These are phyloP conservation scores for Styphnolobium japonicum DNA, from an alignment of 306 rosid species.

Conservation along the genomic window DNA sequence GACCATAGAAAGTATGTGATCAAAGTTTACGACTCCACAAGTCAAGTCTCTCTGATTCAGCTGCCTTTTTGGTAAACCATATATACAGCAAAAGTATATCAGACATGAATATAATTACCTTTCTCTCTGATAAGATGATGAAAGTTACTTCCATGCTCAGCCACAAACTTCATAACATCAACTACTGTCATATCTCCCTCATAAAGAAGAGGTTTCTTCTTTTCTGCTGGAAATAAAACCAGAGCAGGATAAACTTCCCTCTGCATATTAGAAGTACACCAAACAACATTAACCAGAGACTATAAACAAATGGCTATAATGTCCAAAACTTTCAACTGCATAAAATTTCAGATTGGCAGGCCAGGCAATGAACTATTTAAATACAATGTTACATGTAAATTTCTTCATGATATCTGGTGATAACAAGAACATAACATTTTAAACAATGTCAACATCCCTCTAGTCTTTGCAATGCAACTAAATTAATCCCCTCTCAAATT, in stretches of 20 bases:
- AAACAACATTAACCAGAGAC: constrained; percentile 19
- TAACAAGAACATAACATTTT: constrained; percentile 1
- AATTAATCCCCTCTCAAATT: neutral
- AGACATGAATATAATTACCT: constrained; percentile 44
- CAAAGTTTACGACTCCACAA: constrained; percentile 11
- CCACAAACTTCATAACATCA: constrained; percentile 68
- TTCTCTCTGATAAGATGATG: constrained; percentile 56
- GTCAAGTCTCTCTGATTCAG: neutral
- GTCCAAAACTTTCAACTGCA: constrained; percentile 4
- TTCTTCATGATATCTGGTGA: neutral
- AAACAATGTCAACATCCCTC: neutral
- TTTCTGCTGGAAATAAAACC: constrained; percentile 81
- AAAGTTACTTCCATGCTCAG: constrained; percentile 66
- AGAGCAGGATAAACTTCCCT: constrained; percentile 83
- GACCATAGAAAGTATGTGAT: neutral
- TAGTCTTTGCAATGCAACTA: constrained; percentile 7
- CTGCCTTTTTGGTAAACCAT: constrained; percentile 6
- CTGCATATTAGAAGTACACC: constrained; percentile 53
- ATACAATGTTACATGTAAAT: neutral
- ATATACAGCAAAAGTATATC: neutral
- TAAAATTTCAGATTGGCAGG: constrained; percentile 15
- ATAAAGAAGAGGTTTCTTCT: constrained; percentile 59
- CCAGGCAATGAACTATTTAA: constrained; percentile 11
- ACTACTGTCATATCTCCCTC: constrained; percentile 72
- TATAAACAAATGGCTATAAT: neutral